A percentile compares a stretch with the other conserved stretches of the same genome.
These are phyloP conservation scores for Stylonectria norvegica DNA, from an alignment of 2,329 filamentous ascomycete genomes.

Conservation along the genomic window DNA sequence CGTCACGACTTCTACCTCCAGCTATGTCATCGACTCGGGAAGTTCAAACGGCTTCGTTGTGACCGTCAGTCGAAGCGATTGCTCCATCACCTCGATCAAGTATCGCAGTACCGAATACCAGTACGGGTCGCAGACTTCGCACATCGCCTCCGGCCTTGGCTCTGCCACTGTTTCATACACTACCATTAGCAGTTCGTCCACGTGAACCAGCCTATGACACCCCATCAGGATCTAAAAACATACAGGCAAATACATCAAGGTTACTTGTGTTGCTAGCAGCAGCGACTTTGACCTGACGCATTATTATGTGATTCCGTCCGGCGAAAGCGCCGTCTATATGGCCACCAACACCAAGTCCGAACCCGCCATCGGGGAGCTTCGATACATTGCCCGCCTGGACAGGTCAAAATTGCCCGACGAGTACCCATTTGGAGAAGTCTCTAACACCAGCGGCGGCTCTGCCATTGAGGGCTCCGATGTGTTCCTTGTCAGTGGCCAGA, in stretches of 20 bases:
- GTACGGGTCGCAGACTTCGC: conserved; percentile 38
- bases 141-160: conserved; percentile 43
- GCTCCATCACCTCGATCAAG: conserved; percentile 62
- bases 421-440: conserved; percentile 52
- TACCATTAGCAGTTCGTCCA: conserved; percentile 28
- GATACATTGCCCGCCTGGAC: conserved; percentile 61
- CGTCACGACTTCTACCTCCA: conserved; percentile 37
- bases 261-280: conserved; percentile 57
- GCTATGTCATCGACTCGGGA: conserved; percentile 47
- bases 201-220: conserved; percentile 2
- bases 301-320: conserved; percentile 59
- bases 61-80: conserved; percentile 50
- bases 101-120: conserved; percentile 59
- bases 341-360: conserved; percentile 60
- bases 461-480: conserved; percentile 58
- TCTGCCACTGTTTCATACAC: conserved; percentile 52
- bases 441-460: conserved; percentile 50
- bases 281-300: conserved; percentile 48
- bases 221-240: conserved; percentile 1
- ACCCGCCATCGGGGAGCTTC: conserved; percentile 56
- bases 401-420: conserved; percentile 48
- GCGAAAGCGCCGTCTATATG: conserved; percentile 59
- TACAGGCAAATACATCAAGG: conserved; percentile 50
- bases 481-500: conserved; percentile 59
- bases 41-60: conserved; percentile 48